Base-by-base conservation (phyloP, 75 land plant genomes). In the Pinus taeda region DNA sequence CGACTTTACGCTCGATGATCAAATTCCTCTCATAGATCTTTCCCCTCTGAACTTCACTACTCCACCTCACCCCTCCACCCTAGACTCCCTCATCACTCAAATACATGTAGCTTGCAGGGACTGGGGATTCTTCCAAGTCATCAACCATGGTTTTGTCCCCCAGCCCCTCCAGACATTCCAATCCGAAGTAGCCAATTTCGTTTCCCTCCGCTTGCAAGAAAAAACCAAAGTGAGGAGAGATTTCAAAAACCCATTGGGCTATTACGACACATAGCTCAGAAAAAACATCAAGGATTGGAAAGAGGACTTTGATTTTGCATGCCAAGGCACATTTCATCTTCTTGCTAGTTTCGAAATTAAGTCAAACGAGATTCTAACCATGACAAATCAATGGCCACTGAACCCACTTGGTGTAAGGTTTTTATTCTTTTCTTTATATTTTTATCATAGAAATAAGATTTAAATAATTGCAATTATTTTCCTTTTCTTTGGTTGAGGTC, bases 81-180 rank as follows among this genome's bases (percentile, higher is more conserved):
- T 49, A 11, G 11, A 49, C 53, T 49, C 62, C 8, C 62, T 60
- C 21, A n/a, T 60, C 62, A 5, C 62, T 21, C 74, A 82, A 21
- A 73, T 97, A 33, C 80, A 82, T 1, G 77, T 49, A 6, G 91
- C 89, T 15, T 97, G 92, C 84, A 4, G 20, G 8, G 84, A 91
- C 3, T 97, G 98, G 95, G 99, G 98, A 13, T 96, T 92, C 24
- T 97, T 97, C 78, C 98, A 96, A 67, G 93, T 93, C 59, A 75
- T 83, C 78, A 90, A 92, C 79, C 99, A 96, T 79, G 91, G 91
- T 39, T 85, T 96, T 45, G 87, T 87, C 5, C 3, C 29, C 45
- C 42, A 59, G 6, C 74, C 94, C 42, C 82, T 96, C 12, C 75
- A 78, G 26, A 69, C 77, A 13, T 72, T 92, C 64, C 81, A 81